These are phyloP conservation scores for Fraxinus nigra DNA, from an alignment of 305 asterid species.

Conservation along the genomic window DNA sequence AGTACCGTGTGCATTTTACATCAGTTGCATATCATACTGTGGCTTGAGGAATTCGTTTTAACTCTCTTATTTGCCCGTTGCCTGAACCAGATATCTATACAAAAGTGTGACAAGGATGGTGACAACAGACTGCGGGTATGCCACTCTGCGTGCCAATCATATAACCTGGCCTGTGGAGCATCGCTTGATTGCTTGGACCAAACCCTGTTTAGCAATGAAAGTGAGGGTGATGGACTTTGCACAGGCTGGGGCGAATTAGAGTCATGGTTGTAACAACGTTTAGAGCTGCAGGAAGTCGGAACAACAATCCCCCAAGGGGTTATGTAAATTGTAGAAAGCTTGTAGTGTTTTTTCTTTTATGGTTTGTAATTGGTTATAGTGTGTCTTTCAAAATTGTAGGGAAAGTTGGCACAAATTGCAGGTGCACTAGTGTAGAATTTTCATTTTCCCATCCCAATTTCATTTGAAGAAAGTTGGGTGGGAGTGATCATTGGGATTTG, in stretches of 20 bases:
- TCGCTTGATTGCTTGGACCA: constrained; percentile 91
- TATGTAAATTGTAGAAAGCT: constrained; percentile 52
- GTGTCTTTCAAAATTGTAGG: constrained; percentile 15
- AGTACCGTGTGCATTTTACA: background rate
- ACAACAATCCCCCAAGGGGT: constrained; percentile 10
- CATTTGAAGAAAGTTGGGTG: constrained; percentile 36
- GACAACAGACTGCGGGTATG: constrained; percentile 88
- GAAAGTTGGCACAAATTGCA: constrained; percentile 27
- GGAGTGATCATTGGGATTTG: constrained; percentile 36
- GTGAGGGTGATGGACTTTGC: constrained; percentile 84
- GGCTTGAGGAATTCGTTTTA: background rate
- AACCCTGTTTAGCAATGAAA: constrained; percentile 76
- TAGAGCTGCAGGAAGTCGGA: background rate
- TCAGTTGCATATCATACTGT: background rate
- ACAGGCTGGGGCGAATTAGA: constrained; percentile 89
- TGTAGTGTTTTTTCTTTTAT: constrained; percentile 18
- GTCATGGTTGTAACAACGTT: constrained; percentile 54
- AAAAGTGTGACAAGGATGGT: constrained; percentile 79
- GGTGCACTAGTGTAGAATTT: constrained; percentile 22
- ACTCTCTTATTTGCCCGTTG: background rate
- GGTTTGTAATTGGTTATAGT: constrained; percentile 25
- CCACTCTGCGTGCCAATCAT: constrained; percentile 88
- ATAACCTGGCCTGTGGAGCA: constrained; percentile 89
- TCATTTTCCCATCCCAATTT: constrained; percentile 31
- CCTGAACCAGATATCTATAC: constrained; percentile 75